Evolutionary conservation across 2,329 filamentous ascomycete genomes (phyloP).

Genomic region (Macroventuria anomochaeta): DNA sequence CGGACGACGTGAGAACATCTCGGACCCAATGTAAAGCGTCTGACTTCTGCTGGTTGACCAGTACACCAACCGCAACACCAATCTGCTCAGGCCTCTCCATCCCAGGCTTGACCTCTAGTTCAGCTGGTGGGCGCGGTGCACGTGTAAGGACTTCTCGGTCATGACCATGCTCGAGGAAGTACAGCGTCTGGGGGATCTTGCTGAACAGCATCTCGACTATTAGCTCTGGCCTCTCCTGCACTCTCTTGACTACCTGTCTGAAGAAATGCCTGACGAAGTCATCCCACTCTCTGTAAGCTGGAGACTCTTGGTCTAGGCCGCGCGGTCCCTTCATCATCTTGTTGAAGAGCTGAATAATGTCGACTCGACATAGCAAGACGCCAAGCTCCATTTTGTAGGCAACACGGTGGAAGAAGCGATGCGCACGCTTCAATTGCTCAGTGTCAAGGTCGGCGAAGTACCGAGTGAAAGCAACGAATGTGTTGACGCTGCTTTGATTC

Average conservation of each 20-base stretch:
- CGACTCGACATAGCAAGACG: constrained; percentile 86
- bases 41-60: constrained; percentile 79
- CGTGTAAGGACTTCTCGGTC: constrained; percentile 75
- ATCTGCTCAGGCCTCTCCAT: constrained; percentile 72
- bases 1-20: constrained; percentile 69
- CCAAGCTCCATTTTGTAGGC: constrained; percentile 94
- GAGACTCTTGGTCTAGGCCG: constrained; percentile 69
- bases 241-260: constrained; percentile 79
- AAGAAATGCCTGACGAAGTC: constrained; percentile 86
- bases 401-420: constrained; percentile 91
- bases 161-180: constrained; percentile 89
- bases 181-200: constrained; percentile 82
- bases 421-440: constrained; percentile 85
- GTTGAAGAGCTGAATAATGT: constrained; percentile 87
- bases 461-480: constrained; percentile 79
- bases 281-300: constrained; percentile 87
- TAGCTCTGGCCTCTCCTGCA: constrained; percentile 83
- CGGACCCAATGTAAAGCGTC: constrained; percentile 85
- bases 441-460: constrained; percentile 82
- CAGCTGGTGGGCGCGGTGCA: constrained; percentile 74
- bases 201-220: constrained; percentile 94
- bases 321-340: constrained; percentile 90
- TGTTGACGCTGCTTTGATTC: constrained; percentile 84
- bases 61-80: constrained; percentile 76
- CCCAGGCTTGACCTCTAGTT: constrained; percentile 80